Evolutionary conservation across 768 basidiomycete species (phyloP), one percentile per base, ranked within the genome.

Genomic region (Auricularia cornea): DNA sequence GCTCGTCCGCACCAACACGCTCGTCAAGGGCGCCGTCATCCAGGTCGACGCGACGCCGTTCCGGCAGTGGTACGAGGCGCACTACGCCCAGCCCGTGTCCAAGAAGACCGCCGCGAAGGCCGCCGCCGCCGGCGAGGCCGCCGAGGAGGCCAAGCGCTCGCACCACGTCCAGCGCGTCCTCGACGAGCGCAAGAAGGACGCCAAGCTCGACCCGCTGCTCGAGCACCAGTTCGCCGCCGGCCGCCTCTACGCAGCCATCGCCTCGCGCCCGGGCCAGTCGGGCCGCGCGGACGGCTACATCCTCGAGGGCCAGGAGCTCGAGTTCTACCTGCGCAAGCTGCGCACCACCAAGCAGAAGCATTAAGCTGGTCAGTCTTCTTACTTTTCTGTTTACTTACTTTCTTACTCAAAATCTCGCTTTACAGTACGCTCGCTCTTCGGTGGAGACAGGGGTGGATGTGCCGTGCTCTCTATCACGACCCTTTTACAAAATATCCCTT

Each of bases 1-100:
- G 80, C 87, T 98, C 73, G 96, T 99, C 74, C 92, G 97, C 72
- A 99, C 97, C 72, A 98, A 99, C 83, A 99, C 97, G 62, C 88
- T 99, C 63, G 97, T 99, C 75, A 98, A 96, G 83, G 83, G 89
- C 66, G 90, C 90, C 68, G 90, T 99, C 79, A 92, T 99, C 78
- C 95, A 98, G 76, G 77, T 99, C 72, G 97, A 99, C 80, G 96
- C 97, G 67, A 88, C 96, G 33, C 97, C 97, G 66, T 99, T 98
- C 92, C 87, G 95, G 69, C 95, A 98, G 81, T 98, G 95, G 95
- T 99, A 98, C 75, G 97, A 99, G 80, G 81, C 92, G 30, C 70
- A 97, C 94, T 99, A 98, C 75, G 96, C 90, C 68, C 89, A 91
- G 78, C 93, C 96, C 65, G 85, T 98, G 70, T 90, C 92, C 71